Base-by-base conservation (phyloP, 2,329 filamentous ascomycete species). In the Pseudogymnoascus sp. region DNA sequence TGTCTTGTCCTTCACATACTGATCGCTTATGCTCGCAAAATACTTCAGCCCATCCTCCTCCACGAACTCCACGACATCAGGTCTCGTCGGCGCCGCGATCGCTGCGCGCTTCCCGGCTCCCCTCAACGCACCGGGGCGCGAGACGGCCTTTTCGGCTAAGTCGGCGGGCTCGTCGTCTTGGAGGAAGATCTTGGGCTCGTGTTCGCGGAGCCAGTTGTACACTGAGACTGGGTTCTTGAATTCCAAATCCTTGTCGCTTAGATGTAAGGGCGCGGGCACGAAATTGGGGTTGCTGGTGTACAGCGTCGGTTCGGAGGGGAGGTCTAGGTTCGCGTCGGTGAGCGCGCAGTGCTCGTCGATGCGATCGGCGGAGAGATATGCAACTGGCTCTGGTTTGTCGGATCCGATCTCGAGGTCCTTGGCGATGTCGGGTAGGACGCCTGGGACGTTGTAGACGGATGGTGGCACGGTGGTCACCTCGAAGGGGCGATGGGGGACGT, bases 151-250 rank as follows among this genome's bases (percentile, higher is more conserved):
- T 64, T 78, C 73, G 53, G 72, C 69, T 31, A 60, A 60, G n/a
- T 28, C 37, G 68, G 75, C 74, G 23, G 71, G 70, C 67, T 73
- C 72, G 21, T 74, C 74, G 59, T 77, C 76, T 73, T 96, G 89
- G 18, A 96, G 78, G 78, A 96, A 93, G 59, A 92, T 87, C 74
- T 93, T 88, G 2, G 92, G 90, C 64, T 91, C 88, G 75, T 96
- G 83, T 72, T 91, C 87, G 66, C 91, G 85, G 11, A 99, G 84
- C 95, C 95, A 99, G 75, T 96, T 97, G 78, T 96, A 96, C 2
- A 96, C 93, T 64, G 90, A 96, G 44, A 91, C 90, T 0, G 93
- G 92, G 73, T 97, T 97, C 61, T 84, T 84, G 23, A 91, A 75
- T 28, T 82, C 80, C 60, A 82, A 73, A 63, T 84, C 82, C 72